Conservation (phyloP, 140 eudicot genomes). For the Ambrosia hybrid region DNA sequence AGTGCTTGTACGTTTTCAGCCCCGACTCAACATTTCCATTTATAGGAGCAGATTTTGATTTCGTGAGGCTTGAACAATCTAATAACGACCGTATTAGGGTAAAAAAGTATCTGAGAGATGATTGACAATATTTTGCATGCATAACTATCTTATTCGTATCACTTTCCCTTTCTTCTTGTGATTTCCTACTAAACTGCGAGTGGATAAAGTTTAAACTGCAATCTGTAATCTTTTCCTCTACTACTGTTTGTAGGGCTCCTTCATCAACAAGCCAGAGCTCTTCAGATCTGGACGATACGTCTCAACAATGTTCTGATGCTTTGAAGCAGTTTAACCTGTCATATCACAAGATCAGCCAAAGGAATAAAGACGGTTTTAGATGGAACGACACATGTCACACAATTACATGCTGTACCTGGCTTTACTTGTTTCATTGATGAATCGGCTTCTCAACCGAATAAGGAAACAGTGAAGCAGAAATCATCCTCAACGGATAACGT, state of each 20-base stretch:
- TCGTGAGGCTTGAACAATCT: background rate
- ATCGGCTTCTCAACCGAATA: constrained; percentile 42
- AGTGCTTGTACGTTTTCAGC: constrained; percentile 5
- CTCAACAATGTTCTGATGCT: constrained; percentile 45
- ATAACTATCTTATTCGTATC: constrained; percentile 9
- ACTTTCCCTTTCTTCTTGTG: constrained; percentile 3
- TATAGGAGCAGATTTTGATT: constrained; percentile 16
- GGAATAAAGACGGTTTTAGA: constrained; percentile 47
- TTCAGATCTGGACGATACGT: constrained; percentile 27
- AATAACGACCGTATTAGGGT: constrained; percentile 2
- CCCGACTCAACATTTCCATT: background rate
- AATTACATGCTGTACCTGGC: constrained; percentile 73
- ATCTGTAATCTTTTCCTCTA: constrained; percentile 4
- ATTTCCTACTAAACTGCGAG: background rate
- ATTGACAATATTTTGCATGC: constrained; percentile 9
- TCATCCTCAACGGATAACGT: constrained; percentile 29
- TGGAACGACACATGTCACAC: constrained; percentile 72
- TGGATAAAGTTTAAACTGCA: no score
- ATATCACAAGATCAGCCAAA: constrained; percentile 56
- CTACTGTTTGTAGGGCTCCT: constrained; percentile 45
- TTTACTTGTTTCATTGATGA: constrained; percentile 75
- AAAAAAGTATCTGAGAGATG: constrained; percentile 2
- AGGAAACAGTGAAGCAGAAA: constrained; percentile 35
- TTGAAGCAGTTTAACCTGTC: constrained; percentile 70
- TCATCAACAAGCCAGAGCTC: constrained; percentile 36